Conservation (phyloP, 2,329 filamentous ascomycete species). For the Zymoseptoria pseudotritici region DNA sequence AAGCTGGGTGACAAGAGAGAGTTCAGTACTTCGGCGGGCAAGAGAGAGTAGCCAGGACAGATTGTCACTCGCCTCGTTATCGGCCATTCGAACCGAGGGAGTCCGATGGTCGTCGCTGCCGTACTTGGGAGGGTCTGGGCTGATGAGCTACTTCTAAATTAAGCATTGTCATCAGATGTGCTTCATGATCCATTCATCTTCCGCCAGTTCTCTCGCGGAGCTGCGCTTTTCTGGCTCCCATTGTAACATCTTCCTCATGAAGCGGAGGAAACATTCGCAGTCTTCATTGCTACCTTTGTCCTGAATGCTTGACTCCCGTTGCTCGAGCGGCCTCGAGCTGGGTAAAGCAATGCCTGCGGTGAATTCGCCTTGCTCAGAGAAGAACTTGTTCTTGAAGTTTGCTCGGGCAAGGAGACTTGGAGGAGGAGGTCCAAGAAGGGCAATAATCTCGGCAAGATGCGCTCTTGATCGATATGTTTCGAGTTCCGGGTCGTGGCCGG, state of each 20-base stretch:
- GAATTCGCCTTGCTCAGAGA: conserved; percentile 1
- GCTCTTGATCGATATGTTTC: conserved; percentile 20
- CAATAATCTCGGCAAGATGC: conserved; percentile 23
- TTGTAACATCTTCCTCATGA: conserved; percentile 34
- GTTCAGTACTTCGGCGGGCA: too few species aligned
- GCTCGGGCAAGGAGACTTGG: conserved; percentile 9
- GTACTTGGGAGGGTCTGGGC: too few species aligned
- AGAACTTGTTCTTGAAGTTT: background rate
- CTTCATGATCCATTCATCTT: conserved; percentile 5
- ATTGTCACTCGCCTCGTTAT: too few species aligned
- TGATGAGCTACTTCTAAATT: too few species aligned
- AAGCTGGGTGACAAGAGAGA: too few species aligned
- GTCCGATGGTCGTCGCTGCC: too few species aligned
- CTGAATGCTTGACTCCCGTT: background rate
- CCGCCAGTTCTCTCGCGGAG: conserved; percentile 1
- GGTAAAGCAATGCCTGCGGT: background rate
- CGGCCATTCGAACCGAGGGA: too few species aligned
- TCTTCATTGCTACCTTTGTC: conserved; percentile 16
- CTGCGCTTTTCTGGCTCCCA: conserved; percentile 26
- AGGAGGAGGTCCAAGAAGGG: conserved; percentile 17
- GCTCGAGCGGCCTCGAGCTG: background rate
- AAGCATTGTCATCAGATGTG: background rate
- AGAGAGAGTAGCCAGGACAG: too few species aligned
- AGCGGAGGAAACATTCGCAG: conserved; percentile 25
- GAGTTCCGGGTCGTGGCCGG: conserved; percentile 13